These are phyloP conservation scores for Elsinoe arachidis DNA, from an alignment of 2,329 filamentous ascomycete species.

Conservation along the genomic window DNA sequence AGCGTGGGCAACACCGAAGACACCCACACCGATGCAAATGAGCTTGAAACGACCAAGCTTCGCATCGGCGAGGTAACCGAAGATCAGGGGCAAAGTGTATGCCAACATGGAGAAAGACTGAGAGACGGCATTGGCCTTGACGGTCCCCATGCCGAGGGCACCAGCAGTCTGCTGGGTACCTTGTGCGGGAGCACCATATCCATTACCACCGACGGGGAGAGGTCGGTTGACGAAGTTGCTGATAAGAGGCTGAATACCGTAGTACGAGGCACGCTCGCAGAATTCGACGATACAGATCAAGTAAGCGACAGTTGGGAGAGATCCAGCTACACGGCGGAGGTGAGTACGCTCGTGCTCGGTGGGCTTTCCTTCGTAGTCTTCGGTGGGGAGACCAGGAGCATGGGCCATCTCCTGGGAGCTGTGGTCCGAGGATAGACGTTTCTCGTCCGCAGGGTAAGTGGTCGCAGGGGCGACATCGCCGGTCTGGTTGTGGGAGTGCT, in stretches of 20 bases:
- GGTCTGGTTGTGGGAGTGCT: not conserved
- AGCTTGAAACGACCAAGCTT: conserved; percentile 34
- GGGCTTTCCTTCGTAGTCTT: conserved; percentile 24
- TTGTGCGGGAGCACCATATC: conserved; percentile 26
- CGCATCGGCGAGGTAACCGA: conserved; percentile 37
- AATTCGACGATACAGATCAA: conserved; percentile 52
- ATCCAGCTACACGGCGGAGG: conserved; percentile 43
- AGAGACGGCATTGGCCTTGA: conserved; percentile 44
- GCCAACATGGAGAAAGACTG: conserved; percentile 51
- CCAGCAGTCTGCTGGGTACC: conserved; percentile 38
- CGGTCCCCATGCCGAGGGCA: conserved; percentile 50
- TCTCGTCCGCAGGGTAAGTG: not conserved
- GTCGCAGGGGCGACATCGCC: not conserved
- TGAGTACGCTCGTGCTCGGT: conserved; percentile 40
- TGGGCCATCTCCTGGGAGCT: conserved; percentile 14
- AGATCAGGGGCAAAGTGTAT: conserved; percentile 48
- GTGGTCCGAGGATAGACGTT: not conserved
- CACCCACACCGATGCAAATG: conserved; percentile 31
- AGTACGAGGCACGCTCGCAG: conserved; percentile 53
- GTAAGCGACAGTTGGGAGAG: conserved; percentile 46
- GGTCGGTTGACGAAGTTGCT: conserved; percentile 55
- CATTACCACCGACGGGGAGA: conserved; percentile 39
- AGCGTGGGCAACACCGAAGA: conserved; percentile 32
- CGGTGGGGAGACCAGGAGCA: conserved; percentile 14
- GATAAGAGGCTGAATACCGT: conserved; percentile 48